These are phyloP conservation scores for Herpomyces periplanetae DNA, from an alignment of 2,329 filamentous ascomycete species.

Conservation along the genomic window DNA sequence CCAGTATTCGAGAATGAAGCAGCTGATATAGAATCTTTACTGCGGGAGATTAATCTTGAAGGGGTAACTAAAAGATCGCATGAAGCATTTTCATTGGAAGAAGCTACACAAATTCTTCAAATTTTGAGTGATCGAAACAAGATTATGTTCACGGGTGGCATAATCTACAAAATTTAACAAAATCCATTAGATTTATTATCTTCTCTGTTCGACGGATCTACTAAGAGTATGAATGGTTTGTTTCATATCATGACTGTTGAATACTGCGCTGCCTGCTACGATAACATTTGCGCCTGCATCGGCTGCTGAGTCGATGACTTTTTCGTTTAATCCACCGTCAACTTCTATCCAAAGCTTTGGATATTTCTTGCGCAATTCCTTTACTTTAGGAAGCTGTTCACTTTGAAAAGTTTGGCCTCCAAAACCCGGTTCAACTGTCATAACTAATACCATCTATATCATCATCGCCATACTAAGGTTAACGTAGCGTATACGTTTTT, in stretches of 20 bases:
- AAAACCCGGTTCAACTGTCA: slow-evolving; percentile 93
- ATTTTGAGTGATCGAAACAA: slow-evolving; percentile 48
- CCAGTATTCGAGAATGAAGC: slow-evolving; percentile 57
- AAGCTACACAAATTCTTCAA: slow-evolving; percentile 36
- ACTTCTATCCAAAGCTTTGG: slow-evolving; percentile 88
- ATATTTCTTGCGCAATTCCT: slow-evolving; percentile 41
- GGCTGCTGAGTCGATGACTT: slow-evolving; percentile 68
- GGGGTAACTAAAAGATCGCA: slow-evolving; percentile 12
- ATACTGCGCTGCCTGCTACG: slow-evolving; percentile 78
- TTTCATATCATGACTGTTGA: too few species aligned
- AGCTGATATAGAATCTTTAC: slow-evolving; percentile 29
- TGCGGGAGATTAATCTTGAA: slow-evolving; percentile 36
- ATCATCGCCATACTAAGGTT: too few species aligned
- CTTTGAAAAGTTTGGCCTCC: slow-evolving; percentile 97
- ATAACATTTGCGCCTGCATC: slow-evolving; percentile 93
- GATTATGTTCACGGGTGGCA: slow-evolving; percentile 29
- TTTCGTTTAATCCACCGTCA: slow-evolving; percentile 54
- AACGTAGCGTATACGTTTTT: slow-evolving; percentile 2
- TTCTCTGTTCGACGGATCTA: too few species aligned
- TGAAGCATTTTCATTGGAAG: slow-evolving; percentile 21
- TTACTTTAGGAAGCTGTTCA: slow-evolving; percentile 68
- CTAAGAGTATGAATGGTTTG: too few species aligned
- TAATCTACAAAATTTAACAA: slow-evolving; percentile 13
- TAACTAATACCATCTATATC: slow-evolving; percentile 94
- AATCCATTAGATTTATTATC: too few species aligned